A percentile compares a stretch with the other conserved stretches of the same genome.
Conservation (phyloP, 495 filamentous ascomycete species). For the Eremomyces bilateralis region DNA sequence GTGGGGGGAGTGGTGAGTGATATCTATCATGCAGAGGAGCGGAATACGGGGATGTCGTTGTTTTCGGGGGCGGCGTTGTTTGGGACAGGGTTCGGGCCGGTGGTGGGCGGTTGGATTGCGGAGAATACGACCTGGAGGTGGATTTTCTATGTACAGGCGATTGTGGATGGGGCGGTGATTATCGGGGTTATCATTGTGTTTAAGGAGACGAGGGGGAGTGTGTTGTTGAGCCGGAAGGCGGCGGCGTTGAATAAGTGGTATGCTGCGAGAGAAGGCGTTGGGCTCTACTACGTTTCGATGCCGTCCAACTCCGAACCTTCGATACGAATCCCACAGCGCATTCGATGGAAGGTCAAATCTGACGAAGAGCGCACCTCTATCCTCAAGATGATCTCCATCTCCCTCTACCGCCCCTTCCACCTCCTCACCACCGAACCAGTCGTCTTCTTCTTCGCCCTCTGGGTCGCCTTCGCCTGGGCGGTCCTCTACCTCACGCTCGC, state of each 20-base stretch:
- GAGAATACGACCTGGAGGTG: slow-evolving; percentile 55
- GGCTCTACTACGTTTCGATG: slow-evolving; percentile 40
- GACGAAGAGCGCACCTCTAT: slow-evolving; percentile 62
- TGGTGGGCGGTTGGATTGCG: slow-evolving; percentile 50
- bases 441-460: slow-evolving; percentile 85
- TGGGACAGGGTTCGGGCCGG: slow-evolving; percentile 64
- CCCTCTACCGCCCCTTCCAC: slow-evolving; percentile 61
- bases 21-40: slow-evolving; percentile 55
- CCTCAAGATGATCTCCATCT: slow-evolving; percentile 49
- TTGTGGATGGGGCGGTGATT: slow-evolving; percentile 42
- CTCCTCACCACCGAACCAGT: slow-evolving; percentile 79
- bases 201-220: slow-evolving; percentile 64
- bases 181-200: slow-evolving; percentile 34
- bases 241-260: slow-evolving; percentile 58
- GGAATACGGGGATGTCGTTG: slow-evolving; percentile 80
- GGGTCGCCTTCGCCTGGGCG: slow-evolving; percentile 80
- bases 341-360: slow-evolving; percentile 67
- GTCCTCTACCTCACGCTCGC: slow-evolving; percentile 70
- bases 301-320: slow-evolving; percentile 13
- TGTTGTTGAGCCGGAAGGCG: slow-evolving; percentile 63
- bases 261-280: slow-evolving; percentile 41
- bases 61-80: slow-evolving; percentile 56
- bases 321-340: slow-evolving; percentile 27
- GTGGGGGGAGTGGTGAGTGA: slow-evolving; percentile 83
- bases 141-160: slow-evolving; percentile 76